Base-by-base conservation (phyloP, 164 flowering plant genomes). In the Magnolia officinalis region DNA sequence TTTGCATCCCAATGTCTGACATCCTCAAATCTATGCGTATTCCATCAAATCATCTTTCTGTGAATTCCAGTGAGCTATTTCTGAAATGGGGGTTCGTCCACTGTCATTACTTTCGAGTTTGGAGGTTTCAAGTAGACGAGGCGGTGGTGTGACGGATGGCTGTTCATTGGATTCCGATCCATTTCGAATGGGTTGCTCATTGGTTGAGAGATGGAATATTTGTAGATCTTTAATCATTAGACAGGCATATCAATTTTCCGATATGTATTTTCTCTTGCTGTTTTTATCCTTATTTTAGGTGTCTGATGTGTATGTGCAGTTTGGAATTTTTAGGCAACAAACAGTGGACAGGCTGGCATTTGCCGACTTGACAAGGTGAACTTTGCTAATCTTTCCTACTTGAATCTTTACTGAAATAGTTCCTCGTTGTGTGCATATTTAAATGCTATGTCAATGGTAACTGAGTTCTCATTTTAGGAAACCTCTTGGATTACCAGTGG, bases 211-310 rank as follows among this genome's bases (percentile, higher is more conserved):
- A 29, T 37, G 20, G 49, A 69, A 37, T 26, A 69, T 18, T 9
- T 69, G 71, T 69, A 69, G 71, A 29, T 69, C 50, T 37, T 37
- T 16, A 8, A 69, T 13, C 69, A 37, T 37, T 69, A 69, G 71
- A 69, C 26, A 29, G 50, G 19, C 71, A 29, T 69, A 11, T 69
- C 21, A 37, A 69, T 69, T 69, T 29, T 69, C 50, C 19, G 26
- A 69, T 69, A n/a, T 69, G 11, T 26, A 37, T 16, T 29, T 18
- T 1, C n/a, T 29, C 19, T n/a, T 69, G 10, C 71, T 13, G 26
- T 24, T 37, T 69, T 37, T 9, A 9, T 37, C 71, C 49, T 29
- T 69, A 11, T 31, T 69, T n/a, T 69, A 37, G 24, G 61, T 16
- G 18, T 55, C 61, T 55, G 61, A 55, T 55, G 61, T 55, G 61